A percentile compares a stretch with the other conserved stretches of the same genome.
Conservation (phyloP, 352 stramenopile species). For the Pythium grandisporangium region DNA sequence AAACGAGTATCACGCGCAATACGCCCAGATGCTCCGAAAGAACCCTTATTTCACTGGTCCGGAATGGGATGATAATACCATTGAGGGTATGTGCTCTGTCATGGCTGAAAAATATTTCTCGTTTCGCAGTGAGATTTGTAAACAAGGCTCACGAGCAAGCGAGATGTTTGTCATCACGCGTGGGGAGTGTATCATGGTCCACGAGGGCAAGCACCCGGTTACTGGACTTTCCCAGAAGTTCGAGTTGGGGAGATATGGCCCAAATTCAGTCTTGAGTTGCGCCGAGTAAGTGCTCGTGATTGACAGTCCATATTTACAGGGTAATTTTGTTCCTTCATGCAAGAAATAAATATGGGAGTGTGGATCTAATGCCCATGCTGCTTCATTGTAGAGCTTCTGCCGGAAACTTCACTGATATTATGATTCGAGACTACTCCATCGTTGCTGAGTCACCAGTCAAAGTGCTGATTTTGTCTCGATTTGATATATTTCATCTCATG, state of each 20-base stretch:
- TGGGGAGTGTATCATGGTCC: conserved; percentile 64
- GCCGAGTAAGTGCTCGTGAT: conserved; percentile 43
- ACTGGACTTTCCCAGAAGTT: conserved; percentile 50
- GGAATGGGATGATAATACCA: conserved; percentile 76
- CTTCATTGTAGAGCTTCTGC: conserved; percentile 39
- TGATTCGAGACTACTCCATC: conserved; percentile 68
- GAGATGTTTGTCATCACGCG: conserved; percentile 72
- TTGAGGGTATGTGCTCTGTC: conserved; percentile 77
- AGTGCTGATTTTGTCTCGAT: conserved; percentile 71
- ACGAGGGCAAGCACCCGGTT: conserved; percentile 70
- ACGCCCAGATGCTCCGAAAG: conserved; percentile 65
- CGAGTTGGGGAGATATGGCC: conserved; percentile 58
- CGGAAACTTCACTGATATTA: conserved; percentile 80
- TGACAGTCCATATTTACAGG: too few species aligned
- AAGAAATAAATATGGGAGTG: too few species aligned
- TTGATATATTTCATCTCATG: conserved; percentile 82
- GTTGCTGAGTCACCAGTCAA: conserved; percentile 66
- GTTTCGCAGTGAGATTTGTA: conserved; percentile 63
- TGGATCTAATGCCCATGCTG: background rate
- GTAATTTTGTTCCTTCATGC: too few species aligned
- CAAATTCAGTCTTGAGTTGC: conserved; percentile 70
- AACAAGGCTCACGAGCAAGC: conserved; percentile 62
- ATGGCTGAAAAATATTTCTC: conserved; percentile 81
- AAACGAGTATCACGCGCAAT: conserved; percentile 76
- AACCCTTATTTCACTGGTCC: conserved; percentile 71